A percentile compares a stretch with the other conserved stretches of the same genome.
These are phyloP conservation scores for Tuber brumale DNA, from an alignment of 495 filamentous ascomycete species.

Conservation along the genomic window DNA sequence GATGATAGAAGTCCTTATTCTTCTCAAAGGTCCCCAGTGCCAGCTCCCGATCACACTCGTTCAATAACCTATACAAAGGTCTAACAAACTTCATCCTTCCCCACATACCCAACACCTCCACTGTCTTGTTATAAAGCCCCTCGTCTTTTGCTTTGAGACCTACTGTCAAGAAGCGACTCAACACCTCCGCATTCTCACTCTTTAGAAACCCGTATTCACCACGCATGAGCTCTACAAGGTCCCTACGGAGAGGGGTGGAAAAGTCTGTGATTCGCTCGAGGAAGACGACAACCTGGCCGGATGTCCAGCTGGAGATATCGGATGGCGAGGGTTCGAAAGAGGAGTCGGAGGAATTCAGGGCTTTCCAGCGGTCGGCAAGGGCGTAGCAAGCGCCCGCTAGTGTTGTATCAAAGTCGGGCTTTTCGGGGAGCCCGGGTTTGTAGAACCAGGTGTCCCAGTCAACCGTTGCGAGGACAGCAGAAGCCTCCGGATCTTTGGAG, in stretches of 20 bases:
- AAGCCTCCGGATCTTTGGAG: conserved; percentile 56
- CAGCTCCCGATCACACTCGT: conserved; percentile 62
- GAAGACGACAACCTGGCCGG: conserved; percentile 86
- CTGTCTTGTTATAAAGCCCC: conserved; percentile 59
- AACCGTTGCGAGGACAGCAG: conserved; percentile 60
- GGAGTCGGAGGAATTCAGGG: conserved; percentile 40
- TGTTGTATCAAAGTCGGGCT: conserved; percentile 82
- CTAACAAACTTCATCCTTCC: conserved; percentile 97
- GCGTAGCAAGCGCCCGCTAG: conserved; percentile 78
- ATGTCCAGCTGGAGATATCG: conserved; percentile 66
- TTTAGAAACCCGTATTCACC: conserved; percentile 60
- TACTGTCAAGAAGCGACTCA: conserved; percentile 67
- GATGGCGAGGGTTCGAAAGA: conserved; percentile 58
- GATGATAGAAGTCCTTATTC: conserved; percentile 88
- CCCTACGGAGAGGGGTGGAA: conserved; percentile 53
- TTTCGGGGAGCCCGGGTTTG: conserved; percentile 74
- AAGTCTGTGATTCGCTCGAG: conserved; percentile 68
- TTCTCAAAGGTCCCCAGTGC: conserved; percentile 78
- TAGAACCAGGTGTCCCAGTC: conserved; percentile 91
- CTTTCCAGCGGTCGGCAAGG: conserved; percentile 68
- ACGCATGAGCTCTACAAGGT: conserved; percentile 62
- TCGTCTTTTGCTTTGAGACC: conserved; percentile 66
- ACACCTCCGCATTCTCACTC: conserved; percentile 77
- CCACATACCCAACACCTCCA: conserved; percentile 68
- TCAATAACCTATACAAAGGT: conserved; percentile 68